Evolutionary conservation across 352 stramenopile genomes (phyloP).

Genomic region (Pythium utonaiense): DNA sequence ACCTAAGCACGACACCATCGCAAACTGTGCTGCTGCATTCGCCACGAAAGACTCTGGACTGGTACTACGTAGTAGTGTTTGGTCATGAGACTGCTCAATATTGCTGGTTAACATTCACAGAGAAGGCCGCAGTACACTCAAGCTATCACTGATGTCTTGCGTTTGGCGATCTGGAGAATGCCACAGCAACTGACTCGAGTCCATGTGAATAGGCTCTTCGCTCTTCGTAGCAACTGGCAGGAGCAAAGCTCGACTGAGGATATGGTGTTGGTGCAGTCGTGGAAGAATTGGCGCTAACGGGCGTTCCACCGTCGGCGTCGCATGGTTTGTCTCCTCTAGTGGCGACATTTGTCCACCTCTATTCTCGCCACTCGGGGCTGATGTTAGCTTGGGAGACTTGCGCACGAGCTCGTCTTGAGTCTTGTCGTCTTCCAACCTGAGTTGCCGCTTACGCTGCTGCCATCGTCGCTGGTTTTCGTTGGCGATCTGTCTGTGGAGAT

Average conservation of each 20-base stretch:
- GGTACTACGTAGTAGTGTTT: not conserved
- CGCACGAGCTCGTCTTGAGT: not conserved
- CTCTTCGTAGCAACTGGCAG: not conserved
- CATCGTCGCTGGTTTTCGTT: slow-evolving; percentile 66
- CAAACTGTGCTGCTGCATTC: too few species aligned
- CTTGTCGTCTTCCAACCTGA: not conserved
- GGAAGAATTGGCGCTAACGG: not conserved
- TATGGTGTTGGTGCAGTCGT: slow-evolving; percentile 8
- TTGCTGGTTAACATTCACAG: too few species aligned
- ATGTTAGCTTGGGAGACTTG: not conserved
- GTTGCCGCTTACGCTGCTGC: slow-evolving; percentile 25
- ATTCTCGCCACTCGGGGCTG: too few species aligned
- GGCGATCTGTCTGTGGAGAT: slow-evolving; percentile 56
- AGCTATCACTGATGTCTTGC: not conserved
- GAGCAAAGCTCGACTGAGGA: slow-evolving; percentile 10
- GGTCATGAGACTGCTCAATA: too few species aligned
- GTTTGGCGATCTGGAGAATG: not conserved
- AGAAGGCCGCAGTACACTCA: not conserved
- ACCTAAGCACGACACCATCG: too few species aligned
- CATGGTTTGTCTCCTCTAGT: not conserved
- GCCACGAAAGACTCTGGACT: too few species aligned
- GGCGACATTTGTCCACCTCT: too few species aligned
- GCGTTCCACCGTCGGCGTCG: not conserved
- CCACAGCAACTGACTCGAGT: not conserved
- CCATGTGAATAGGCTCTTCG: not conserved